Base-by-base conservation (phyloP, 108 stramenopile species). In the Nitzschia inconspicua region DNA sequence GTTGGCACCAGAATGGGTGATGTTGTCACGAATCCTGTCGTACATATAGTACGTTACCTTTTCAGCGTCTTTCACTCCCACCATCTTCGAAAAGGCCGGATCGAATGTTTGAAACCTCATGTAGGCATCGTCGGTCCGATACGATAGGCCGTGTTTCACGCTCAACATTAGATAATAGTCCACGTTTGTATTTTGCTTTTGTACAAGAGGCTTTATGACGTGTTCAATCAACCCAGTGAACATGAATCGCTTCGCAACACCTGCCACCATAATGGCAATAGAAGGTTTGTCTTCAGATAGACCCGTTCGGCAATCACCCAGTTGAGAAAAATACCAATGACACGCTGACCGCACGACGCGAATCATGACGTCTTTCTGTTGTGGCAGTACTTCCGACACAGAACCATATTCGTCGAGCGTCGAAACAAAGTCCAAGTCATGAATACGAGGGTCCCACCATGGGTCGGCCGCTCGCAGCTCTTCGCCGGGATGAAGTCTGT, bases 141-240 rank as follows among this genome's bases (percentile, higher is more conserved):
- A 54, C 4, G 53, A 32, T 7, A 54, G 53, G 4, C 53, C 53
- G 6, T 54, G 53, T 18, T 54, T 54, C 20, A 54, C 53, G 34
- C 53, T 54, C n/a, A 54, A 35, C 53, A 54, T 54, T 4, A 54
- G 34, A 37, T 54, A 54, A 54, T 35, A 54, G 37, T 54, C 53
- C 5, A 54, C 31, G 11, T 54, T 36, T 8, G n/a, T 36, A 22
- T 54, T 54, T 23, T 54, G 53, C 19, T 54, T 16, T 7, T 49
- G 2, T 2, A 54, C 34, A 13, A 54, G 53, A 22, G 53, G 53
- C 35, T 54, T 18, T 32, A 54, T 36, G 8, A 54, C 20, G 11
- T 54, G 53, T 54, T 54, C 35, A 0, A 20, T 20, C 34, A 54
- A 10, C 22, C 35, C 53, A 4, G 18, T 19, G 24, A 54, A 9